Conservation (phyloP, 176 grass and related monocot genomes). For the Ensete ventricosum region DNA sequence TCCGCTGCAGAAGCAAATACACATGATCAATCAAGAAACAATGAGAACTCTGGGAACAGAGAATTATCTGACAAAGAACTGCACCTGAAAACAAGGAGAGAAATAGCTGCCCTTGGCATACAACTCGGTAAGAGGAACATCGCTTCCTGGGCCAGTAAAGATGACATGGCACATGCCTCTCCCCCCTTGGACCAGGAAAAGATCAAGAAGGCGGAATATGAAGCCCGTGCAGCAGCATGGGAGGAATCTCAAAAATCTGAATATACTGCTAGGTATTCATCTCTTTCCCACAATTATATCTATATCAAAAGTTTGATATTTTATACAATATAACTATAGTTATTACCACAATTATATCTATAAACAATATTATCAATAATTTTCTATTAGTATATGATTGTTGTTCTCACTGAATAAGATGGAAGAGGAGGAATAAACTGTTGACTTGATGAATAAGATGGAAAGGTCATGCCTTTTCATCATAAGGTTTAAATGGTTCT, state of each 20-base stretch:
- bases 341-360: no score
- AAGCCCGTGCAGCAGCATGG: slow-evolving; percentile 22
- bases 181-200: background rate
- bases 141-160: slow-evolving; percentile 89
- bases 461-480: no score
- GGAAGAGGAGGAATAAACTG: no score
- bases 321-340: no score
- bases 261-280: slow-evolving; percentile 39
- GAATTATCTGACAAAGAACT: slow-evolving; percentile 43
- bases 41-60: slow-evolving; percentile 8
- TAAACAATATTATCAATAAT: no score
- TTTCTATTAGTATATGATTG: no score
- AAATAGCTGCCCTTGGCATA: slow-evolving; percentile 79
- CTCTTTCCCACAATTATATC: no score
- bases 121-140: slow-evolving; percentile 92
- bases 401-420: no score
- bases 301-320: no score
- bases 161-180: slow-evolving; percentile 23
- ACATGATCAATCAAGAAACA: background rate
- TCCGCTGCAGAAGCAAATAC: slow-evolving; percentile 25
- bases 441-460: no score
- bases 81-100: slow-evolving; percentile 60
- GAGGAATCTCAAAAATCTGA: slow-evolving; percentile 44
- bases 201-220: slow-evolving; percentile 24
- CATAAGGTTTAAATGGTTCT: no score